Evolutionary conservation across 2,329 filamentous ascomycete genomes (phyloP), one percentile per base, ranked within the genome.

Genomic region (Talaromyces albobiverticillius): DNA sequence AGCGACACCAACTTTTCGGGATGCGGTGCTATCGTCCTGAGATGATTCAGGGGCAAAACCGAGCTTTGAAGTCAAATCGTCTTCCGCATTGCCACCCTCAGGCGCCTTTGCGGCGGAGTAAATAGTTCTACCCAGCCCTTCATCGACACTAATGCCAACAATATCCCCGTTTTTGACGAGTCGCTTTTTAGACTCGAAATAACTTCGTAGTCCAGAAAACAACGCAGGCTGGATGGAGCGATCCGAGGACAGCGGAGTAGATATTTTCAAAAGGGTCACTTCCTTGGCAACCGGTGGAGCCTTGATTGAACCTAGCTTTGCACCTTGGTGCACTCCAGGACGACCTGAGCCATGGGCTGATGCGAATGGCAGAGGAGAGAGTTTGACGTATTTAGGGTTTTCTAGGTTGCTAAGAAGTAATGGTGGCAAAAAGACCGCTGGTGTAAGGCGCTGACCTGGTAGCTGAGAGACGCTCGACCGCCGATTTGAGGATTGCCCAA

Each of bases 221-320:
- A 97, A 81, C 4, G 89, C 89, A 6, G 90, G 89, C 66, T 97
- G 92, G 9, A 96, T 82, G 1, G 88, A 82, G 43, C 90, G 82
- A 64, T 97, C 93, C 3, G 89, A 92, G 0, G 92, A 93, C 7
- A 94, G 78, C 0, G 94, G 94, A 0, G 92, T 96, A 10, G 91
- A 87, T 40, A 99, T 84, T 62, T 96, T 94, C 45, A 93, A 82
- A 38, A 99, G 78, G 0, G 89, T 95, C 51, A 97, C 89, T 65
- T 96, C 92, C 60, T 83, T 85, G 0, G 85, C 85, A 32, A 80
- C 70, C 16, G 84, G 84, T 3, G 84, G 84, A 16, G 76, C 71
- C 29, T 76, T 78, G 32, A 58, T 65, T 50, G 62, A 67, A 56
- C 69, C 76, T 56, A 71, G 72, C 60, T 75, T 79, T 64, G 70